Conservation (phyloP, 495 filamentous ascomycete species). For the Penicillium chermesinum region DNA sequence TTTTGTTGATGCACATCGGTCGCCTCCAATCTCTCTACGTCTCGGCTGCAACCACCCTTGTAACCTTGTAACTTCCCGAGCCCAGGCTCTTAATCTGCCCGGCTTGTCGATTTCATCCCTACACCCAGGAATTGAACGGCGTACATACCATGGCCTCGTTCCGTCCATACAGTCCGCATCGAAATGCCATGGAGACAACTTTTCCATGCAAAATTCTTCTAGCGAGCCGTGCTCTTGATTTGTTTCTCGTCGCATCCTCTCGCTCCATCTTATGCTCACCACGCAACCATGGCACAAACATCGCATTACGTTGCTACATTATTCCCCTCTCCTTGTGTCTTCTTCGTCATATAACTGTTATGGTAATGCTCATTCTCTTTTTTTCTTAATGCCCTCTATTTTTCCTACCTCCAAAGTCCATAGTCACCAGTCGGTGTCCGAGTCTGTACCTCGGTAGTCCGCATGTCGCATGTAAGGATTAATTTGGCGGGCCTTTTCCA, state of each 20-base stretch:
- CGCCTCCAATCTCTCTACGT: slow-evolving; percentile 8
- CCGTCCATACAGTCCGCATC: slow-evolving; percentile 9
- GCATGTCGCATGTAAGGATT: slow-evolving; percentile 4
- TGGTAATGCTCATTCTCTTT: slow-evolving; percentile 12
- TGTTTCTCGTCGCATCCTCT: not conserved
- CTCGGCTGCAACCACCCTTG: not conserved
- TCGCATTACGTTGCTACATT: not conserved
- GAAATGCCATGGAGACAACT: slow-evolving; percentile 12
- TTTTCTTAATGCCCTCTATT: slow-evolving; percentile 1
- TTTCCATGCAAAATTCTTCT: slow-evolving; percentile 7
- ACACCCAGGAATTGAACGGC: slow-evolving; percentile 14
- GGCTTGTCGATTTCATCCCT: slow-evolving; percentile 15
- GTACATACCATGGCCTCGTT: slow-evolving; percentile 21
- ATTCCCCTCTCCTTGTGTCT: slow-evolving; percentile 1
- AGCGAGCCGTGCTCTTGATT: slow-evolving; percentile 12
- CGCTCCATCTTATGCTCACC: not conserved
- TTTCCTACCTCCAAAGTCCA: no score
- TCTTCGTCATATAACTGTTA: slow-evolving; percentile 8
- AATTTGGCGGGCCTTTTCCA: not conserved
- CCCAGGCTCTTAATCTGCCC: slow-evolving; percentile 11
- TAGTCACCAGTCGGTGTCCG: not conserved
- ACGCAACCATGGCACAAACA: slow-evolving; percentile 1
- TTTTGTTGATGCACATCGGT: slow-evolving; percentile 16
- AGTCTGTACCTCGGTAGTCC: not conserved
- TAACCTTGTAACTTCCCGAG: not conserved